Evolutionary conservation across 768 basidiomycete species (phyloP), one percentile per base, ranked within the genome.

Genomic region (Mycena kentingensis): DNA sequence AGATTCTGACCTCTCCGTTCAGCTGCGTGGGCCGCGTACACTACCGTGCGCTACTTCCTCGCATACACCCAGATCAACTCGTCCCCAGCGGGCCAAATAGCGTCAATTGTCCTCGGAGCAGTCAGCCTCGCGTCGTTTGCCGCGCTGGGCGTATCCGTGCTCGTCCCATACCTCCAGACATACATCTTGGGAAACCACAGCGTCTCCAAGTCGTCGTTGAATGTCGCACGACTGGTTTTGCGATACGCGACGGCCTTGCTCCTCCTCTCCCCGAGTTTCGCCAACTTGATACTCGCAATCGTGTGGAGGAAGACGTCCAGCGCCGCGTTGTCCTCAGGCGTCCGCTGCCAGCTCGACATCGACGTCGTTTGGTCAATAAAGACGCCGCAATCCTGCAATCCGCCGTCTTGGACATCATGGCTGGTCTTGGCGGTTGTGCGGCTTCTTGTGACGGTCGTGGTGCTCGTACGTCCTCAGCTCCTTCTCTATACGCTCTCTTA

Each of bases 11-110:
- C 16, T 24, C 46, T n/a, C n/a, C n/a, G n/a, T 45, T 13, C 49
- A 87, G 85, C 71, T 54, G 65, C 64, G 25, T 90, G 87, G 84
- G 77, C 81, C 24, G 63, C 73, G 7, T 90, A 87, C 65, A 84
- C 77, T 54, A 73, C 79, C 5, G 65, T 82, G 46, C 83, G 87
- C 37, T 91, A 90, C 64, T 84, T 78, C 60, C 60, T 88, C 11
- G 82, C 85, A 3, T 85, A 78, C 59, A 70, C 70, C 10, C 8
- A 39, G 5, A 59, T 70, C 16, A 79, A 77, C 63, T 55, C 68
- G 2, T 71, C 76, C 5, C 51, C 54, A 15, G 64, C 61, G 19
- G 79, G 81, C 32, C 77, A 79, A 54, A 62, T 65, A 0, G 63
- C 71, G 22, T 69, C 79, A 19, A 66, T 86, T 5, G 73, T 73